A percentile compares a stretch with the other conserved stretches of the same genome.
Conservation (phyloP, 2,329 filamentous ascomycete genomes). For the Fusarium denticulatum region DNA sequence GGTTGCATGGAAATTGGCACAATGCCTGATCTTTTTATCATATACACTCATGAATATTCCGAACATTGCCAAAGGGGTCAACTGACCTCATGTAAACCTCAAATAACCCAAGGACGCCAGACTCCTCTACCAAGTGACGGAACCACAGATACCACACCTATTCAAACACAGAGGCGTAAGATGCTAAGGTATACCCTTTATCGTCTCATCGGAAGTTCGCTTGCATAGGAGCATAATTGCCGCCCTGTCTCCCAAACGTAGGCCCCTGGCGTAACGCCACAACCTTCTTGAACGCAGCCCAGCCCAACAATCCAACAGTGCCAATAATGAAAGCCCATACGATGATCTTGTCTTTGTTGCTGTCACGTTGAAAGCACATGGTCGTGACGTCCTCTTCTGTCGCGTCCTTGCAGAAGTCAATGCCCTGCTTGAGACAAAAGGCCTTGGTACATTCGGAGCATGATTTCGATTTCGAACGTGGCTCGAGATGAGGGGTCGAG, state of each 20-base stretch:
- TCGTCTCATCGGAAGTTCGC: constrained; percentile 35
- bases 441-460: constrained; percentile 72
- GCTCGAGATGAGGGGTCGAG: constrained; percentile 27
- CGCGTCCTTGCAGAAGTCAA: constrained; percentile 71
- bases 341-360: constrained; percentile 72
- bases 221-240: constrained; percentile 46
- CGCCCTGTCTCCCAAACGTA: constrained; percentile 43
- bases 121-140: constrained; percentile 4
- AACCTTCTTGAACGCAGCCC: constrained; percentile 64
- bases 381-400: constrained; percentile 70
- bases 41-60: constrained; percentile 5
- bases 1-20: constrained; percentile 42
- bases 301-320: constrained; percentile 67
- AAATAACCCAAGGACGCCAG: constrained; percentile 21
- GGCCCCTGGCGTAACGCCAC: constrained; percentile 53
- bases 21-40: constrained; percentile 32
- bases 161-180: background rate
- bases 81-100: constrained; percentile 8
- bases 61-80: constrained; percentile 1
- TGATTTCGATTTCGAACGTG: constrained; percentile 55
- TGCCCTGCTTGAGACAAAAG: constrained; percentile 68
- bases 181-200: background rate
- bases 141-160: background rate
- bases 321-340: constrained; percentile 72
- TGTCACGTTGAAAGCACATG: constrained; percentile 73